Evolutionary conservation across 164 flowering plant species (phyloP).

Genomic region (Vitis riparia): DNA sequence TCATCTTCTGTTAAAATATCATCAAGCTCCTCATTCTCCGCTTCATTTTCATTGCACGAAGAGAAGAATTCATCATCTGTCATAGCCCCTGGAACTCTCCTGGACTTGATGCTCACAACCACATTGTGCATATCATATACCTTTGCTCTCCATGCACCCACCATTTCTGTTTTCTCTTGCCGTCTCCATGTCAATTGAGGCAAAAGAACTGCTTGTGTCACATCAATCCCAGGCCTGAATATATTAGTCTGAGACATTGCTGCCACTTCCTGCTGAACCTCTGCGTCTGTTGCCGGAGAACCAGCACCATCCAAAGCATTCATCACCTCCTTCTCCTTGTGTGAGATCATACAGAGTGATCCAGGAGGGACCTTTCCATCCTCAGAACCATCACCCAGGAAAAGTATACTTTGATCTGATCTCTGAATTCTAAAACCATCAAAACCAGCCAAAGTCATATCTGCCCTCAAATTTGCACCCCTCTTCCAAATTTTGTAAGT

Average conservation of each 20-base stretch:
- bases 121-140: conserved; percentile 95
- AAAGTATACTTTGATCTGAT: conserved; percentile 78
- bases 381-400: conserved; percentile 90
- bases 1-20: conserved; percentile 83
- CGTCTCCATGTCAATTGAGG: conserved; percentile 89
- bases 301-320: conserved; percentile 95
- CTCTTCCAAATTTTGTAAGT: conserved; percentile 90
- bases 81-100: conserved; percentile 88
- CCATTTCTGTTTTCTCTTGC: conserved; percentile 75
- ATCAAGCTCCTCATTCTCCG: conserved; percentile 59
- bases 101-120: conserved; percentile 82
- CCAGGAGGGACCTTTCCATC: conserved; percentile 79
- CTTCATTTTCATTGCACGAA: conserved; percentile 62
- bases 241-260: conserved; percentile 89
- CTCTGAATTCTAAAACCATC: conserved; percentile 88
- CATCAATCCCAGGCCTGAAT: conserved; percentile 93
- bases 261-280: conserved; percentile 71
- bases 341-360: conserved; percentile 70
- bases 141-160: conserved; percentile 79
- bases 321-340: conserved; percentile 81
- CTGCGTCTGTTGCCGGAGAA: conserved; percentile 64
- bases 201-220: conserved; percentile 80
- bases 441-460: conserved; percentile 91
- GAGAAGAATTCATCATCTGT: conserved; percentile 75
- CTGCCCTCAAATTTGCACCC: conserved; percentile 86